Percentiles rank a stretch among this genome's conserved stretches.
phyloP scores from a whole-genome alignment of 2,329 filamentous ascomycete species.

The Cryphonectria japonica region DNA sequence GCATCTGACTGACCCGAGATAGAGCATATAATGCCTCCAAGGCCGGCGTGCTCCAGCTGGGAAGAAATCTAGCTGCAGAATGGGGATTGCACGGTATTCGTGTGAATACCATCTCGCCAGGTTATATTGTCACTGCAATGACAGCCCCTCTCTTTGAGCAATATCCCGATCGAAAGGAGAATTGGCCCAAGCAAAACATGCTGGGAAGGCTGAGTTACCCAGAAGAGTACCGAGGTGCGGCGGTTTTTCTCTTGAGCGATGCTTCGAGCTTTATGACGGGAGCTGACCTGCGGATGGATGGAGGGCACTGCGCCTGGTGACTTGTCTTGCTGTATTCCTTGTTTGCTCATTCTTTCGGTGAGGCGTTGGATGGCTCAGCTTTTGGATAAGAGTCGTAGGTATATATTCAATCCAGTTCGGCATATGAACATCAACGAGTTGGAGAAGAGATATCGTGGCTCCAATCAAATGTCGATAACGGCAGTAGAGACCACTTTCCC shows the following conservation, averaged over 20 bases:
- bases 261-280: slow-evolving; percentile 74
- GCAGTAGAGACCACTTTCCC: not conserved
- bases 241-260: slow-evolving; percentile 68
- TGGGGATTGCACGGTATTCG: slow-evolving; percentile 75
- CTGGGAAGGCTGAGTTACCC: slow-evolving; percentile 69
- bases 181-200: slow-evolving; percentile 89
- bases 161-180: slow-evolving; percentile 67
- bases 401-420: not conserved
- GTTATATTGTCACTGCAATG: slow-evolving; percentile 84
- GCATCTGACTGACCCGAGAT: not conserved
- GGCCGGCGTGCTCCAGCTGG: slow-evolving; percentile 73
- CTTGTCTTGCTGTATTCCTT: not conserved
- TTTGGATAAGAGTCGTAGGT: not conserved
- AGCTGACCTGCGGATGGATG: slow-evolving; percentile 70
- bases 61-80: slow-evolving; percentile 70
- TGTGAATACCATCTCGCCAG: slow-evolving; percentile 80
- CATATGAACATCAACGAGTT: not conserved
- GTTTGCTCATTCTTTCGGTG: not conserved
- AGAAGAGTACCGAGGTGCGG: slow-evolving; percentile 72
- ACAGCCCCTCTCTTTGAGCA: slow-evolving; percentile 77
- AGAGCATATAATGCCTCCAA: slow-evolving; percentile 79
- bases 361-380: not conserved
- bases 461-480: not conserved
- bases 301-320: slow-evolving; percentile 68
- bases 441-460: not conserved